These are phyloP conservation scores for Saposhnikovia divaricata DNA, from an alignment of 129 eudicot genomes.

Conservation along the genomic window DNA sequence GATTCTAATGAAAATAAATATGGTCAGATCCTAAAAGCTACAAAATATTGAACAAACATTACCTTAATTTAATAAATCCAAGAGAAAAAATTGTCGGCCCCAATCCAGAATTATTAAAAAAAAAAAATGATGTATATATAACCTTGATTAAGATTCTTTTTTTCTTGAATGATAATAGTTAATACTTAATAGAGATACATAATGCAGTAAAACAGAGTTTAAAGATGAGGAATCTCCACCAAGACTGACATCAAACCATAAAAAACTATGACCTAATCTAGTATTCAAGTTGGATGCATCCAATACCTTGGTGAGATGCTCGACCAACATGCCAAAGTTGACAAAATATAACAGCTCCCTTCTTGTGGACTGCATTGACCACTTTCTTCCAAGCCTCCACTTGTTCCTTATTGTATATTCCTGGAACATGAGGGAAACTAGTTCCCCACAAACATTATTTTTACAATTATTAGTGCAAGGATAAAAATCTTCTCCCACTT, in stretches of 20 bases:
- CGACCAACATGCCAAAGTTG: constrained; percentile 98
- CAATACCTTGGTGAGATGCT: constrained; percentile 82
- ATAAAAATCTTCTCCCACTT: constrained; percentile 7
- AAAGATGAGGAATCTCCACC: not conserved
- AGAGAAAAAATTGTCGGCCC: not conserved
- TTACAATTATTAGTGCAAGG: not conserved
- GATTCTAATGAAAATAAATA: not conserved
- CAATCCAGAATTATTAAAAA: not conserved
- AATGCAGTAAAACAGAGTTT: not conserved
- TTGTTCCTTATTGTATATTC: constrained; percentile 71
- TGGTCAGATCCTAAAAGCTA: not conserved
- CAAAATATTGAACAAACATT: too few relatives aligned
- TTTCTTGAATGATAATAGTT: not conserved
- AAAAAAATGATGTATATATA: too few relatives aligned
- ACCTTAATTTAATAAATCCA: too few relatives aligned
- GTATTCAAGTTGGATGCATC: not conserved
- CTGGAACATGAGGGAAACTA: constrained; percentile 92
- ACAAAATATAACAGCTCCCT: constrained; percentile 74
- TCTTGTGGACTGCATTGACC: constrained; percentile 77
- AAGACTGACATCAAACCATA: not conserved
- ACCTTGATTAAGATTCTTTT: not conserved
- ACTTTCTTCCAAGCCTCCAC: constrained; percentile 77
- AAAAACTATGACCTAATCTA: too few relatives aligned
- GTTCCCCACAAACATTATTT: constrained; percentile 4
- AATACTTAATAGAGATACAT: not conserved